phyloP scores from a whole-genome alignment of 2,329 filamentous ascomycete genomes.

The Aspergillus sp. region DNA sequence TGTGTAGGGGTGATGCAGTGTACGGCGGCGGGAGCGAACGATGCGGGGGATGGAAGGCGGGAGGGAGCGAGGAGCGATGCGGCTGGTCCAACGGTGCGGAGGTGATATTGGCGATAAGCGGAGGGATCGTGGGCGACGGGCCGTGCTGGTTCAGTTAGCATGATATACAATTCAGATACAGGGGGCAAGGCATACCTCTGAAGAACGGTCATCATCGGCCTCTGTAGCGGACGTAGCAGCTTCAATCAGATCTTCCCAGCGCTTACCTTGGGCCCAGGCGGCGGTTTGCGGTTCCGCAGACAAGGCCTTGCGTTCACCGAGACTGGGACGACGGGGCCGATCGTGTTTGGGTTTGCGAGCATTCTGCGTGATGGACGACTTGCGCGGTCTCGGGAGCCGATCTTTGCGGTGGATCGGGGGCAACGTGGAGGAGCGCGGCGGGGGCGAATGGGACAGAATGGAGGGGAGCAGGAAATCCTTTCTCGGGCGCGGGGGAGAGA shows the following conservation, averaged over 20 bases:
- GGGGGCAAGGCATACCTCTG: slow-evolving; percentile 59
- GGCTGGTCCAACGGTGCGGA: slow-evolving; percentile 36
- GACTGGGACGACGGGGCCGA: slow-evolving; percentile 65
- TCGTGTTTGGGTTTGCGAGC: slow-evolving; percentile 71
- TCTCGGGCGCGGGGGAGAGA: slow-evolving; percentile 56
- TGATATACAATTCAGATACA: slow-evolving; percentile 14
- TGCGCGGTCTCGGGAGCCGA: slow-evolving; percentile 67
- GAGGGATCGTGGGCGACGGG: slow-evolving; percentile 34
- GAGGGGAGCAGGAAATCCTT: slow-evolving; percentile 66
- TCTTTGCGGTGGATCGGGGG: slow-evolving; percentile 72
- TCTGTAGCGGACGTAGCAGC: slow-evolving; percentile 89
- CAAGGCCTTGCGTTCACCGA: slow-evolving; percentile 72
- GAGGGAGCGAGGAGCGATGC: slow-evolving; percentile 57
- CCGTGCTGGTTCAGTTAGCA: slow-evolving; percentile 39
- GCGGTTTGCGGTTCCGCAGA: slow-evolving; percentile 77
- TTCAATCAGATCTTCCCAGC: slow-evolving; percentile 95
- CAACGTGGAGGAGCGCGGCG: slow-evolving; percentile 78
- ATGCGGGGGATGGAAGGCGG: slow-evolving; percentile 43
- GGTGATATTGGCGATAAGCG: slow-evolving; percentile 32
- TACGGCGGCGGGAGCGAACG: slow-evolving; percentile 51
- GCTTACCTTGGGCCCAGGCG: slow-evolving; percentile 67
- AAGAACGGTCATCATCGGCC: slow-evolving; percentile 72
- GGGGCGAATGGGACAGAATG: slow-evolving; percentile 69
- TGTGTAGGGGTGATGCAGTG: slow-evolving; percentile 83
- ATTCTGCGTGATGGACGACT: slow-evolving; percentile 78